Percentiles rank a stretch among this genome's conserved stretches.
Evolutionary conservation across 495 filamentous ascomycete species (phyloP).

Genomic region (Diplogelasinospora grovesii): DNA sequence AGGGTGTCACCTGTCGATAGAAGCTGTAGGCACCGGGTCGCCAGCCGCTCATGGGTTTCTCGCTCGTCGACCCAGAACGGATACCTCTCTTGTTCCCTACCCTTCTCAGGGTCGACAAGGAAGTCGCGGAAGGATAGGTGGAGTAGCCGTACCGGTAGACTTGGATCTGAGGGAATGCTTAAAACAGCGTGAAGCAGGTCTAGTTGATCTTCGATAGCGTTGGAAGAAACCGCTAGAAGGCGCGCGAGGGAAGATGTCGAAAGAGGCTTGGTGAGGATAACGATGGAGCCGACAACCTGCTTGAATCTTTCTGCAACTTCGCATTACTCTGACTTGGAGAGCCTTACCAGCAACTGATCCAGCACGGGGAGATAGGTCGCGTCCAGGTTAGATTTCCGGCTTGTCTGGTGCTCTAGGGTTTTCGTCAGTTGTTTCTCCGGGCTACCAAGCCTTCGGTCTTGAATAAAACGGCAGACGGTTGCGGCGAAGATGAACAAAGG

Average conservation of each 20-base stretch:
- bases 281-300: conserved; percentile 21
- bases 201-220: conserved; percentile 12
- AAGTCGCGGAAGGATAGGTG: conserved; percentile 49
- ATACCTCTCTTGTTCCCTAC: conserved; percentile 11
- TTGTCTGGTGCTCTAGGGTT: conserved; percentile 23
- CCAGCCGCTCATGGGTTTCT: conserved; percentile 16
- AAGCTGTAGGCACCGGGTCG: conserved; percentile 27
- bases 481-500: conserved; percentile 41
- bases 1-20: conserved; percentile 18
- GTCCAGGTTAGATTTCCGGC: conserved; percentile 22
- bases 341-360: conserved; percentile 15
- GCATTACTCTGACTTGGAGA: conserved; percentile 4
- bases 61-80: conserved; percentile 18
- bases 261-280: conserved; percentile 17
- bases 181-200: conserved; percentile 25
- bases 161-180: conserved; percentile 8
- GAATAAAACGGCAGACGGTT: conserved; percentile 36
- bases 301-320: conserved; percentile 8
- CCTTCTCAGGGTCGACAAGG: conserved; percentile 31
- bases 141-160: conserved; percentile 19
- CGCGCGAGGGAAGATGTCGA: conserved; percentile 7
- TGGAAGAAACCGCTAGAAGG: conserved; percentile 10
- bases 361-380: conserved; percentile 30
- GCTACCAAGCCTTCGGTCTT: conserved; percentile 15
- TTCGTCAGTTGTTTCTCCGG: conserved; percentile 19